Conservation (phyloP, 495 filamentous ascomycete species). For the Lasiosphaeria miniovina region DNA sequence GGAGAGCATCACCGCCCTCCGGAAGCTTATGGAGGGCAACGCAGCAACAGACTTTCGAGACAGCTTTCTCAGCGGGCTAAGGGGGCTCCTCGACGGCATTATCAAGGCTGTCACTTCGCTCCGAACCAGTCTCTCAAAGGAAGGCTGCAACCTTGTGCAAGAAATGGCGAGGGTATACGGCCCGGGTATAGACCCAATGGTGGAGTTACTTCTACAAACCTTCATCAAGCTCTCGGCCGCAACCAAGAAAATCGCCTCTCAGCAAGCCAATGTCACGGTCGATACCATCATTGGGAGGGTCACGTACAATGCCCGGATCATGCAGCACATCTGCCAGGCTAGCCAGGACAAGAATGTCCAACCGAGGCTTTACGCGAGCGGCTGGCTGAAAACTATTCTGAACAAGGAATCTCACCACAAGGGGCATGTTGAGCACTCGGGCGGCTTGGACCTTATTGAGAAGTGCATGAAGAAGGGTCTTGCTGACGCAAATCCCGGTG, state of each 20-base stretch:
- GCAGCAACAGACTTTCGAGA: conserved; percentile 71
- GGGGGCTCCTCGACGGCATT: conserved; percentile 79
- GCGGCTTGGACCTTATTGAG: conserved; percentile 75
- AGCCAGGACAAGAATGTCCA: conserved; percentile 90
- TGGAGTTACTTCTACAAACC: conserved; percentile 85
- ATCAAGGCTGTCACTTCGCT: conserved; percentile 83
- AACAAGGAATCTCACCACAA: conserved; percentile 77
- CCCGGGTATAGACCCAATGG: conserved; percentile 78
- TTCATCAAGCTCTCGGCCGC: conserved; percentile 82
- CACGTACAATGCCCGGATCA: conserved; percentile 70
- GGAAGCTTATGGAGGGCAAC: conserved; percentile 79
- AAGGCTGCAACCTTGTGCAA: conserved; percentile 79
- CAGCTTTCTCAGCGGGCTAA: conserved; percentile 64
- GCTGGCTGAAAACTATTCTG: conserved; percentile 81
- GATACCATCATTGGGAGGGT: conserved; percentile 72
- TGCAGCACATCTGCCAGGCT: conserved; percentile 78
- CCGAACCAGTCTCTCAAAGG: conserved; percentile 82
- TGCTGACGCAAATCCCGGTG: conserved; percentile 79
- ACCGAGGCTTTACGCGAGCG: conserved; percentile 70
- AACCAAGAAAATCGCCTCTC: conserved; percentile 85
- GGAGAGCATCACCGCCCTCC: conserved; percentile 68
- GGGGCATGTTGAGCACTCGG: conserved; percentile 74
- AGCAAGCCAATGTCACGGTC: conserved; percentile 73
- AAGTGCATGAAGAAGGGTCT: conserved; percentile 86
- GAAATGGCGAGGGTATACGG: conserved; percentile 77